Percentiles rank a stretch among this genome's conserved stretches.
These are phyloP conservation scores for Colletotrichum eleusines DNA, from an alignment of 2,329 filamentous ascomycete species.

Conservation along the genomic window DNA sequence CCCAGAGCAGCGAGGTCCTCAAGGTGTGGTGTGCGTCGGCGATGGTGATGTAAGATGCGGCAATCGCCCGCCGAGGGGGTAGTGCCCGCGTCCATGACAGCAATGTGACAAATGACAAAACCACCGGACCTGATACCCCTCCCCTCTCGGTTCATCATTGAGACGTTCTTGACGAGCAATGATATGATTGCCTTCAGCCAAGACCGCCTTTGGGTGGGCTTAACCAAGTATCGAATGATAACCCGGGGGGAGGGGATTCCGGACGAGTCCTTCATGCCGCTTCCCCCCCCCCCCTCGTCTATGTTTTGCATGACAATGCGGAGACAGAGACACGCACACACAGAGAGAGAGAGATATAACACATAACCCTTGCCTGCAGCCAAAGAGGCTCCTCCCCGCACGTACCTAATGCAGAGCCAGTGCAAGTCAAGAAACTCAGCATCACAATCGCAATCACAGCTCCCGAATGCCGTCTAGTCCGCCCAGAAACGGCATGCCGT, in stretches of 20 bases:
- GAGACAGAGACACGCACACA: not conserved
- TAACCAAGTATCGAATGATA: not conserved
- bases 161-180: not conserved
- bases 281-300: not conserved
- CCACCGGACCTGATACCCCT: no score
- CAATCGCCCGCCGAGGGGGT: conserved; percentile 25
- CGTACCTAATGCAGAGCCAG: conserved; percentile 5
- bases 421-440: not conserved
- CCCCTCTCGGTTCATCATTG: no score
- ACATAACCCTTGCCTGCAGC: not conserved
- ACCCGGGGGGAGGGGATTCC: not conserved
- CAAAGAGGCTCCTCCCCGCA: not conserved
- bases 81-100: conserved; percentile 9
- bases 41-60: conserved; percentile 37
- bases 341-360: not conserved
- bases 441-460: conserved; percentile 6
- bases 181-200: not conserved
- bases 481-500: not conserved
- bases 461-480: not conserved
- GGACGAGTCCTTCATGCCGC: not conserved
- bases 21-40: not conserved
- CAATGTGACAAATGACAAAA: conserved; percentile 11
- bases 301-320: conserved; percentile 4
- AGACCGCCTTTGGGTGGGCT: not conserved
- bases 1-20: no score